Percentiles rank a stretch among this genome's conserved stretches.
Conservation (phyloP, 2,329 filamentous ascomycete genomes). For the Gaeumannomyces sp. region DNA sequence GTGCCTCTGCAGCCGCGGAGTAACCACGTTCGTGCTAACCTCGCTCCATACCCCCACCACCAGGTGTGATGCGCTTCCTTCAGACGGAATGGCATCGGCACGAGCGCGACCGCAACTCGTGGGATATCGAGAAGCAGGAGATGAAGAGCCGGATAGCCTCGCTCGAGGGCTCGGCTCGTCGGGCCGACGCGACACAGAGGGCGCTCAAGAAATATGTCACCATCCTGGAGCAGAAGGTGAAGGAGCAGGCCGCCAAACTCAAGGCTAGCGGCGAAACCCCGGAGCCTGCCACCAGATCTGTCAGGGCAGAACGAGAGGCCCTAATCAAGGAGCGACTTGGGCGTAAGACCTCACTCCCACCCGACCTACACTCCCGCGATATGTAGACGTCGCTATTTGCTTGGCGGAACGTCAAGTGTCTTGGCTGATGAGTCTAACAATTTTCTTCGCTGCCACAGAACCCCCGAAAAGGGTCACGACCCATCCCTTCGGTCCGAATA, state of each 20-base stretch:
- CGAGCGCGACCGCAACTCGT: conserved; percentile 93
- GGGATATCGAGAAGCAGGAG: conserved; percentile 98
- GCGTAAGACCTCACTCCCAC: conserved; percentile 31
- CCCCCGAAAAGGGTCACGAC: conserved; percentile 34
- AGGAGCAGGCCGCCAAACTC: conserved; percentile 70
- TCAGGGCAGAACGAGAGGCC: conserved; percentile 47
- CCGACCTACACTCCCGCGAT: background rate
- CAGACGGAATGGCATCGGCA: conserved; percentile 99
- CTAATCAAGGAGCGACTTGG: conserved; percentile 52
- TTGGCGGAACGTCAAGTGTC: background rate
- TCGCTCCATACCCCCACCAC: background rate
- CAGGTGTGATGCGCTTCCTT: conserved; percentile 97
- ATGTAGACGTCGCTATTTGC: background rate
- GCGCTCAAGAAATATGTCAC: conserved; percentile 84
- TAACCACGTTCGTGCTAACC: background rate
- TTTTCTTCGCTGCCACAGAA: conserved; percentile 25
- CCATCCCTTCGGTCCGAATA: conserved; percentile 26
- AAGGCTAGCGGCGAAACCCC: conserved; percentile 42
- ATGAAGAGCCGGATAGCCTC: conserved; percentile 97
- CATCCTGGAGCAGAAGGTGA: conserved; percentile 83
- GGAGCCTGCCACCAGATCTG: conserved; percentile 29
- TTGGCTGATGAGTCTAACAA: conserved; percentile 4
- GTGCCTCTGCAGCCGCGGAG: background rate
- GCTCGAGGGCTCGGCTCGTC: conserved; percentile 82
- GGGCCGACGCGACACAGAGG: conserved; percentile 82